These are phyloP conservation scores for Rhododendron molle DNA, from an alignment of 148 eudicot genomes.

Conservation along the genomic window DNA sequence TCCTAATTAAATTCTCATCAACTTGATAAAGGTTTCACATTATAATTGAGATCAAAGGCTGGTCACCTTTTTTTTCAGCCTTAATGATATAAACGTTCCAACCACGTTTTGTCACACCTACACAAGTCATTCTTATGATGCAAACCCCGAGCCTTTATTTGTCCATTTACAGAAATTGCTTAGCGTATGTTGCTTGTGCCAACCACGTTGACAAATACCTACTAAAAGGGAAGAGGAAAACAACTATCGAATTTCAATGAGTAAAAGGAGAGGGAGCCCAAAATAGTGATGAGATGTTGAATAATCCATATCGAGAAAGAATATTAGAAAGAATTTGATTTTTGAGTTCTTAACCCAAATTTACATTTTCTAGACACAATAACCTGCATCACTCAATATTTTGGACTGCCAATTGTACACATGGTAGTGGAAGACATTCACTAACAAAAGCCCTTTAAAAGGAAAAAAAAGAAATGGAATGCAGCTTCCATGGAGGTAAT, in stretches of 20 bases:
- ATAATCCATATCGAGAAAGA: neutral
- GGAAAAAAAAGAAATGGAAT: neutral
- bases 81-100: neutral
- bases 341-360: neutral
- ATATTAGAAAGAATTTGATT: neutral
- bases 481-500: neutral
- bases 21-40: neutral
- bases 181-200: neutral
- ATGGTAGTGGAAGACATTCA: neutral
- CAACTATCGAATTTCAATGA: neutral
- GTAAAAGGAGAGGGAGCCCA: neutral
- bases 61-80: neutral
- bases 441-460: neutral
- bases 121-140: neutral
- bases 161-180: neutral
- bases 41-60: neutral
- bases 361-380: neutral
- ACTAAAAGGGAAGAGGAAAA: neutral
- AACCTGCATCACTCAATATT: neutral
- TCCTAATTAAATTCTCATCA: neutral
- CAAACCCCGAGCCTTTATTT: neutral
- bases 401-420: neutral
- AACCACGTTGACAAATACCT: neutral
- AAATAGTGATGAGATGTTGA: neutral
- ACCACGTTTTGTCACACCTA: neutral